Evolutionary conservation across 345 rosid species (phyloP).

Genomic region (Linum trigynum): DNA sequence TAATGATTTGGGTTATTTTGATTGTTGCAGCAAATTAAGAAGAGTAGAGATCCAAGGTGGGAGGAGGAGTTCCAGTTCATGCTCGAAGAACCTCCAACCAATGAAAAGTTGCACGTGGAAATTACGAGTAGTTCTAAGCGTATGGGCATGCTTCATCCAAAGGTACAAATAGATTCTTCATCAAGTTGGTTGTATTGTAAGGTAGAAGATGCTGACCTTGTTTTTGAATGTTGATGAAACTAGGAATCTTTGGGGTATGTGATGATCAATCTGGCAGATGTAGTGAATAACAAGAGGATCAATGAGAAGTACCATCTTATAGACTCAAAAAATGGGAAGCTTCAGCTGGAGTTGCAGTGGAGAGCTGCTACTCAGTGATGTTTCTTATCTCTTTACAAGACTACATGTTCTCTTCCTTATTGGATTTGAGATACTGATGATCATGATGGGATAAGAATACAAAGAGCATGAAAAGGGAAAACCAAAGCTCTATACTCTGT

Average conservation of each 20-base stretch:
- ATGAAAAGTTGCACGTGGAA: slow-evolving; percentile 71
- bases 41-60: slow-evolving; percentile 96
- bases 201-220: background rate
- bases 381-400: background rate
- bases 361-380: slow-evolving; percentile 32
- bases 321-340: slow-evolving; percentile 75
- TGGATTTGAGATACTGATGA: too few relatives aligned
- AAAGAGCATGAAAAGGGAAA: too few relatives aligned
- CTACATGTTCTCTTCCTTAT: too few relatives aligned
- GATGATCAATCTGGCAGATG: slow-evolving; percentile 63
- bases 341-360: slow-evolving; percentile 91
- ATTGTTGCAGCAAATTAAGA: slow-evolving; percentile 51
- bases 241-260: slow-evolving; percentile 83
- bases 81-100: slow-evolving; percentile 66
- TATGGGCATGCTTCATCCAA: slow-evolving; percentile 76
- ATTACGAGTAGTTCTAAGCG: slow-evolving; percentile 70
- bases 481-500: too few relatives aligned
- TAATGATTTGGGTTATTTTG: slow-evolving; percentile 1
- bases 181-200: background rate
- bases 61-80: slow-evolving; percentile 67
- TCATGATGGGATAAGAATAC: too few relatives aligned
- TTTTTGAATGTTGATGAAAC: slow-evolving; percentile 6
- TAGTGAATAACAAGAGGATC: slow-evolving; percentile 71
- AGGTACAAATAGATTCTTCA: slow-evolving; percentile 38
- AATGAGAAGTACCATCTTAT: slow-evolving; percentile 85